phyloP scores from a whole-genome alignment of 2,329 filamentous ascomycete genomes.

The Atkinsonella hypoxylon region DNA sequence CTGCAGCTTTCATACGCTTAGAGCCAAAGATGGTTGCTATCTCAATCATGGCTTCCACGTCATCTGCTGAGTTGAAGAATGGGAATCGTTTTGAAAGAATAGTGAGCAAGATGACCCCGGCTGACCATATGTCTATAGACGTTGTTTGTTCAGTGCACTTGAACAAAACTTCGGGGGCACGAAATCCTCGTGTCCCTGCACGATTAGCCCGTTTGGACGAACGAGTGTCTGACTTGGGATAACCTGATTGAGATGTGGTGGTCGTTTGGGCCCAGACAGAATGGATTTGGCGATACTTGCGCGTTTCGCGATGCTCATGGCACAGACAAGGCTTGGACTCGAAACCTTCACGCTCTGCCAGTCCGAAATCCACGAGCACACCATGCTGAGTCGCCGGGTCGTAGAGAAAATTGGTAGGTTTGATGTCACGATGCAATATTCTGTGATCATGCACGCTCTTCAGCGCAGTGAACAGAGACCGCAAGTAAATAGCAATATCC shows the following conservation, averaged over 20 bases:
- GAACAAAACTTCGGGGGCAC: slow-evolving; percentile 89
- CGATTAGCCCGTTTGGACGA: slow-evolving; percentile 85
- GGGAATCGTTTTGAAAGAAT: slow-evolving; percentile 86
- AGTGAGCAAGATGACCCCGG: slow-evolving; percentile 92
- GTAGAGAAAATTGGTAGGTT: slow-evolving; percentile 95
- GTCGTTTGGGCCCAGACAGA: slow-evolving; percentile 45
- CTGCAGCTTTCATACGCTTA: slow-evolving; percentile 71
- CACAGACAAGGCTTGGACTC: slow-evolving; percentile 78
- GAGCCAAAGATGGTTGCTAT: slow-evolving; percentile 90
- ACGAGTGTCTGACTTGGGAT: slow-evolving; percentile 81
- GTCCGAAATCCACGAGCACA: slow-evolving; percentile 96
- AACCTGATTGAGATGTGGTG: slow-evolving; percentile 47
- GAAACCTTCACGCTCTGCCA: slow-evolving; percentile 72
- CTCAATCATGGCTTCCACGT: slow-evolving; percentile 94
- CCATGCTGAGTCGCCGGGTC: slow-evolving; percentile 69
- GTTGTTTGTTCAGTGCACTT: slow-evolving; percentile 94
- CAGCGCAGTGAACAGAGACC: slow-evolving; percentile 76
- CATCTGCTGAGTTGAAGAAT: slow-evolving; percentile 98
- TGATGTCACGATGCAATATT: slow-evolving; percentile 92
- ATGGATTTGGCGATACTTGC: slow-evolving; percentile 46
- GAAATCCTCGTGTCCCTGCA: slow-evolving; percentile 88
- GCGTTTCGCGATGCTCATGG: slow-evolving; percentile 49
- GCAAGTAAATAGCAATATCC: slow-evolving; percentile 84
- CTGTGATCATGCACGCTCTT: slow-evolving; percentile 68
- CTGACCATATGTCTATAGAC: slow-evolving; percentile 94